These are phyloP conservation scores for Fomitopsis palustris DNA, from an alignment of 1,284 basidiomycete species.

Conservation along the genomic window DNA sequence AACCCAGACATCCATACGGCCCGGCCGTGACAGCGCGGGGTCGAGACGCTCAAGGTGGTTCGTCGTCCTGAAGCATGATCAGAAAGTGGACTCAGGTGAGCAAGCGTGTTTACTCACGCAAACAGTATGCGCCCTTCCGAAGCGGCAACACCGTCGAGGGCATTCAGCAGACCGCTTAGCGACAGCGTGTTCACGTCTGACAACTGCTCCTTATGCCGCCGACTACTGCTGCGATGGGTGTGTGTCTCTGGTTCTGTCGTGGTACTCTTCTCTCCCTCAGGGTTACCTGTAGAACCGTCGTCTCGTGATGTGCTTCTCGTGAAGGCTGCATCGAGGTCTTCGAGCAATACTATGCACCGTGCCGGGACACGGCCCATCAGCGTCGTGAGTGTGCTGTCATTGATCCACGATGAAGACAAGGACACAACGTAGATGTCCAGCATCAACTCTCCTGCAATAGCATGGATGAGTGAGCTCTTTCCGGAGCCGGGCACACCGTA, in stretches of 20 bases:
- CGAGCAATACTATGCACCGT: constrained; percentile 79
- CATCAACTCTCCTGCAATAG: constrained; percentile 77
- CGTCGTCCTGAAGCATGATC: constrained; percentile 50
- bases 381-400: constrained; percentile 70
- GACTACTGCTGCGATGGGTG: constrained; percentile 32
- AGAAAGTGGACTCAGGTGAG: constrained; percentile 1
- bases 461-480: constrained; percentile 80
- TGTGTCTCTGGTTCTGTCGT: constrained; percentile 26
- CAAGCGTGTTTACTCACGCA: constrained; percentile 49
- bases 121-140: constrained; percentile 81
- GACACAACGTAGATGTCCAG: constrained; percentile 80
- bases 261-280: constrained; percentile 35
- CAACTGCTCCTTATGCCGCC: constrained; percentile 53
- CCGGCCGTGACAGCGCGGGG: constrained; percentile 79
- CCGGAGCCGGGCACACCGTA: constrained; percentile 81
- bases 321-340: constrained; percentile 83
- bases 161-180: constrained; percentile 78
- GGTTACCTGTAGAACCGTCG: constrained; percentile 41
- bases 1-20: constrained; percentile 87
- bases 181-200: constrained; percentile 79
- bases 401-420: constrained; percentile 74
- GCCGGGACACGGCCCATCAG: constrained; percentile 80
- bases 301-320: constrained; percentile 67
- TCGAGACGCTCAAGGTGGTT: constrained; percentile 84
- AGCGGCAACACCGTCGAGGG: constrained; percentile 83